phyloP scores from a whole-genome alignment of 352 stramenopile genomes.

The Phytophthora sp. region DNA sequence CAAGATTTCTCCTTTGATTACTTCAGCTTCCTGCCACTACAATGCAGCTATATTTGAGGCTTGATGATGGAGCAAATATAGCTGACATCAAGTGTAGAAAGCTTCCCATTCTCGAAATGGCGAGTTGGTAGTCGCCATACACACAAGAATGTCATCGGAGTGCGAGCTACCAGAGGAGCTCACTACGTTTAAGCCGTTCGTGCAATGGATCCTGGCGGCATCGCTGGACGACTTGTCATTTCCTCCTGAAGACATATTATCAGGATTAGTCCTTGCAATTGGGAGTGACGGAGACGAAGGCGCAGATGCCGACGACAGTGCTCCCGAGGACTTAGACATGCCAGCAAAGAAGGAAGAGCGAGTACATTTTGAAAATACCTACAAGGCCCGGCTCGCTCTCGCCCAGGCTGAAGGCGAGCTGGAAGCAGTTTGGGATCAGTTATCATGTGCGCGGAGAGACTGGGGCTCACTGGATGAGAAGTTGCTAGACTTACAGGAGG shows the following conservation, averaged over 20 bases:
- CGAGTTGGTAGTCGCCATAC: constrained; percentile 8
- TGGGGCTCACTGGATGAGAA: constrained; percentile 50
- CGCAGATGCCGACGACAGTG: background rate
- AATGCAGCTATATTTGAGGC: constrained; percentile 23
- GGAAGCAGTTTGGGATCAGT: constrained; percentile 50
- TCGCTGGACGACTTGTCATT: constrained; percentile 50
- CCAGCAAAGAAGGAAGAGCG: constrained; percentile 3
- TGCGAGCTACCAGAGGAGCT: constrained; percentile 32
- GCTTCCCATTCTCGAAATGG: constrained; percentile 11
- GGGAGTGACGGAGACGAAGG: too few species aligned
- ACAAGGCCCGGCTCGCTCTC: constrained; percentile 34
- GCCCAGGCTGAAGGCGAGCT: constrained; percentile 56
- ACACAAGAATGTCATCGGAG: constrained; percentile 19
- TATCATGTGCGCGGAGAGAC: constrained; percentile 56
- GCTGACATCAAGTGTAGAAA: background rate
- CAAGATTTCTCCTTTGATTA: too few species aligned
- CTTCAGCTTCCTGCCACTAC: background rate
- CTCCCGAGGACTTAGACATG: background rate
- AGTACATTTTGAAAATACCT: constrained; percentile 13
- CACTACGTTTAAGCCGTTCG: constrained; percentile 55
- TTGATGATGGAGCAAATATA: constrained; percentile 22
- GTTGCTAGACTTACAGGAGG: constrained; percentile 42
- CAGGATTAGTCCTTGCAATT: background rate
- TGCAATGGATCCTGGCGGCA: constrained; percentile 61
- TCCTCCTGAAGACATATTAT: constrained; percentile 26